Conservation (phyloP, 805 yeast species). For the Cephaloascus albidus region DNA sequence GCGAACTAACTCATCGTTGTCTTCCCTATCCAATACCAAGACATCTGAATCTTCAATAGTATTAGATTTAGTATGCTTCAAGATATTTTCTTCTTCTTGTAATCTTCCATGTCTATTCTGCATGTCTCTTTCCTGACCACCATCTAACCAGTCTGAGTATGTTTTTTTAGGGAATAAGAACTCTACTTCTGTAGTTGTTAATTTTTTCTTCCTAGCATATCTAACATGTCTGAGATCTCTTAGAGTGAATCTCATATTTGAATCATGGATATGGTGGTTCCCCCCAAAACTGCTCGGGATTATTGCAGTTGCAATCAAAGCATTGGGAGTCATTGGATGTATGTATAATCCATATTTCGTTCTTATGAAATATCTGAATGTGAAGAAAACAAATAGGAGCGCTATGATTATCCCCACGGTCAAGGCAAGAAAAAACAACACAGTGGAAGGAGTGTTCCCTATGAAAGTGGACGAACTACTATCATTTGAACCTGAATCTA, state of each 20-base stretch:
- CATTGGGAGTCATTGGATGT: not conserved
- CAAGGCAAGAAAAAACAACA: constrained; percentile 53
- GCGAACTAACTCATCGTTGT: not conserved
- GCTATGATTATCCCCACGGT: constrained; percentile 56
- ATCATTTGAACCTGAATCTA: not conserved
- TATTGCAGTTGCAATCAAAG: constrained; percentile 10
- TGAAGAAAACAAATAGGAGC: constrained; percentile 45
- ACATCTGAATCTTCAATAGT: not conserved
- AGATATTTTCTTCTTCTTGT: constrained; percentile 18
- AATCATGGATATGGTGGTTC: not conserved
- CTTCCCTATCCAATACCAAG: constrained; percentile 1
- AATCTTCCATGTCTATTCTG: constrained; percentile 33
- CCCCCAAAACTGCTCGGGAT: not conserved
- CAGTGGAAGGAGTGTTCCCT: constrained; percentile 50
- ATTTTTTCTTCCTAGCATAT: constrained; percentile 37
- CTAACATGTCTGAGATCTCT: constrained; percentile 15
- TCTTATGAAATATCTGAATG: constrained; percentile 50
- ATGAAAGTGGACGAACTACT: constrained; percentile 15
- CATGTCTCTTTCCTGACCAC: constrained; percentile 46
- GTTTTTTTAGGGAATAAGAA: constrained; percentile 48
- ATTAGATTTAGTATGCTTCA: not conserved
- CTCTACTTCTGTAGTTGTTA: constrained; percentile 50
- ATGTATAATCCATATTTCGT: constrained; percentile 43
- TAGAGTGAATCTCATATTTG: not conserved
- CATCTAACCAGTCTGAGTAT: constrained; percentile 51